phyloP scores from a whole-genome alignment of 257 asterid genomes.

The Salvia rosmarinus region DNA sequence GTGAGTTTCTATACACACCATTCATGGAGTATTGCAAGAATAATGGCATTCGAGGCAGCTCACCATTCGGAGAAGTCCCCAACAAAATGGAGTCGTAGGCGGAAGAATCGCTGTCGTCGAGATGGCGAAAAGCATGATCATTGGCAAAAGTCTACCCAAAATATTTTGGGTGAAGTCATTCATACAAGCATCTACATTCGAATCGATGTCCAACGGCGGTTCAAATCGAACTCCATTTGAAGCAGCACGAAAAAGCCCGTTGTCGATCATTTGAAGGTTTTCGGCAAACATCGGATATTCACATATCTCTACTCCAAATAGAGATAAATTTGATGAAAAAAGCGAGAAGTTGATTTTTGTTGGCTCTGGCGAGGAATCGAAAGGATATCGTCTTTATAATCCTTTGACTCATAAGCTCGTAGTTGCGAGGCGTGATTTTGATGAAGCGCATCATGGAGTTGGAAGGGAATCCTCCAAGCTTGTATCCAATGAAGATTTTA shows the following conservation, averaged over 20 bases:
- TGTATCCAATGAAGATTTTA: background rate
- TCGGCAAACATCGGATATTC: background rate
- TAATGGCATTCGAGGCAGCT: background rate
- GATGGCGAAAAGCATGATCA: conserved; percentile 9
- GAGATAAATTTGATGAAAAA: conserved; percentile 1
- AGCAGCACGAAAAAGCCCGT: background rate
- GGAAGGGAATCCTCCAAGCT: background rate
- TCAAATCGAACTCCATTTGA: conserved; percentile 1
- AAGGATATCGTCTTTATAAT: background rate
- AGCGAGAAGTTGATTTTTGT: background rate
- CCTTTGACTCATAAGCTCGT: background rate
- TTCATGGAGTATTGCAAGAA: background rate
- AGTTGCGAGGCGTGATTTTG: background rate
- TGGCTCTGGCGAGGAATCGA: background rate
- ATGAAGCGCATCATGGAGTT: background rate
- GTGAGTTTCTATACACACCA: conserved; percentile 9
- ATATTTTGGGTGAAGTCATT: background rate
- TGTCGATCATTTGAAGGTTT: background rate
- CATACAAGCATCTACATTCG: background rate
- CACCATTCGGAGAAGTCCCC: background rate
- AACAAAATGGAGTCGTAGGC: background rate
- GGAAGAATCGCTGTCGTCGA: background rate
- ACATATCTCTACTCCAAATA: background rate
- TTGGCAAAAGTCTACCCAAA: background rate
- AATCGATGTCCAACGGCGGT: background rate